Evolutionary conservation across 805 yeast genomes (phyloP).

Genomic region (Kregervanrija delftensis): DNA sequence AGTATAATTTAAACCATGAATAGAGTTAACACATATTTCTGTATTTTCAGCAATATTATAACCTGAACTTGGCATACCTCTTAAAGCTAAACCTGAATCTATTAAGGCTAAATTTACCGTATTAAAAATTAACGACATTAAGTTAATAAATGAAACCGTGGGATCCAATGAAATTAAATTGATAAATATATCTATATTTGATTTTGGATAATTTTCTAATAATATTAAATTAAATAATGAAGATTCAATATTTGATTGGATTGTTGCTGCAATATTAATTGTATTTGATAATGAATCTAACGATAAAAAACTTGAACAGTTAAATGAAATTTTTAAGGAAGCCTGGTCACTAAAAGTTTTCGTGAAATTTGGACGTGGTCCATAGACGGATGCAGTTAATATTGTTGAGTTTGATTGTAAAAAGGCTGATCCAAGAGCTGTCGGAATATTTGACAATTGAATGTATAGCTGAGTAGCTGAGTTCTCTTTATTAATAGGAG

Average conservation of each 20-base stretch:
- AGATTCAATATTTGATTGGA: slow-evolving; percentile 33
- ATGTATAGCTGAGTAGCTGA: slow-evolving; percentile 37
- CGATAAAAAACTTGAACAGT: slow-evolving; percentile 10
- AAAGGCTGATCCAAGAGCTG: slow-evolving; percentile 64
- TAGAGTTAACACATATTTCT: slow-evolving; percentile 29
- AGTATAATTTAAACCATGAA: slow-evolving; percentile 16
- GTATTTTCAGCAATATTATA: slow-evolving; percentile 9
- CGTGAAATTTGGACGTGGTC: slow-evolving; percentile 68
- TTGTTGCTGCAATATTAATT: slow-evolving; percentile 11
- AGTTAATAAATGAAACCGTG: slow-evolving; percentile 26
- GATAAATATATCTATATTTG: slow-evolving; percentile 74
- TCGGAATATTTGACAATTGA: slow-evolving; percentile 57
- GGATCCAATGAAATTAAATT: slow-evolving; percentile 50
- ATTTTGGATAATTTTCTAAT: slow-evolving; percentile 78
- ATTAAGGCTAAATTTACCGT: slow-evolving; percentile 68
- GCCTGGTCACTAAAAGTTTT: slow-evolving; percentile 28
- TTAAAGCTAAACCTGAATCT: slow-evolving; percentile 77
- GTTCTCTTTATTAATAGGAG: slow-evolving; percentile 8
- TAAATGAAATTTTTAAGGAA: slow-evolving; percentile 18
- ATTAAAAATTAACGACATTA: slow-evolving; percentile 44
- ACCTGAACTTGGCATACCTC: slow-evolving; percentile 70
- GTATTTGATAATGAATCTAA: slow-evolving; percentile 34
- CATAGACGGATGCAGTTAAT: slow-evolving; percentile 68
- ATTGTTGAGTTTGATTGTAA: slow-evolving; percentile 59
- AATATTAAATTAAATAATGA: slow-evolving; percentile 38